Conservation (phyloP, 1,284 basidiomycete species). For the Naganishia albida region DNA sequence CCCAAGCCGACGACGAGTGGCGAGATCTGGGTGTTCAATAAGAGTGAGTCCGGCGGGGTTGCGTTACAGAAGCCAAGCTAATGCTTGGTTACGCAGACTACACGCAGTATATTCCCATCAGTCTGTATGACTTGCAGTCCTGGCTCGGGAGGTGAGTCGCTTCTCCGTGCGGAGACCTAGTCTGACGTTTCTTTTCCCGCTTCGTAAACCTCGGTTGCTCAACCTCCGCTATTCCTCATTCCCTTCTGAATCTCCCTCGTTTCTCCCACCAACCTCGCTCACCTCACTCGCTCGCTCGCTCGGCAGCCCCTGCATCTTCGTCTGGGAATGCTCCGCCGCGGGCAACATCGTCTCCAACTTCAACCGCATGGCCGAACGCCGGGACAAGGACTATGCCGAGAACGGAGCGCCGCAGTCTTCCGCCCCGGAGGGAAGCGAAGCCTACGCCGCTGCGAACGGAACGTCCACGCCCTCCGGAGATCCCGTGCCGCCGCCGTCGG, state of each 20-base stretch:
- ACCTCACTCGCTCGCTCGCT: background rate
- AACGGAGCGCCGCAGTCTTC: constrained; percentile 37
- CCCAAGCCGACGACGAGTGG: constrained; percentile 95
- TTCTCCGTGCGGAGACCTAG: background rate
- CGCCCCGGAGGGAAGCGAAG: constrained; percentile 46
- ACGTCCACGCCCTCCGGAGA: constrained; percentile 37
- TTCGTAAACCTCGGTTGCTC: background rate
- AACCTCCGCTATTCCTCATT: background rate
- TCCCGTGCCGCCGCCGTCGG: constrained; percentile 49
- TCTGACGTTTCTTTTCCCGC: background rate
- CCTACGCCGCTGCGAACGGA: constrained; percentile 52
- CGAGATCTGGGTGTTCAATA: constrained; percentile 98
- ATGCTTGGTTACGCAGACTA: constrained; percentile 63
- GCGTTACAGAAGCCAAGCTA: background rate
- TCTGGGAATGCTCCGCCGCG: constrained; percentile 98
- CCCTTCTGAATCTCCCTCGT: background rate
- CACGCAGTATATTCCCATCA: constrained; percentile 98
- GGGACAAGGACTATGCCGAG: constrained; percentile 70
- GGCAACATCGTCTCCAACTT: constrained; percentile 92
- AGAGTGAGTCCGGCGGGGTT: constrained; percentile 55
- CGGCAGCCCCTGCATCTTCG: constrained; percentile 86
- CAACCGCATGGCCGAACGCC: constrained; percentile 78
- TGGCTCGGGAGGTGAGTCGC: constrained; percentile 68
- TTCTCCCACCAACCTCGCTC: constrained; percentile 32
- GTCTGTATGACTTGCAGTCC: constrained; percentile 84